Percentiles rank a stretch among this genome's conserved stretches.
Evolutionary conservation across 177 flowering plant species (phyloP).

Genomic region (Vitis hybrid): DNA sequence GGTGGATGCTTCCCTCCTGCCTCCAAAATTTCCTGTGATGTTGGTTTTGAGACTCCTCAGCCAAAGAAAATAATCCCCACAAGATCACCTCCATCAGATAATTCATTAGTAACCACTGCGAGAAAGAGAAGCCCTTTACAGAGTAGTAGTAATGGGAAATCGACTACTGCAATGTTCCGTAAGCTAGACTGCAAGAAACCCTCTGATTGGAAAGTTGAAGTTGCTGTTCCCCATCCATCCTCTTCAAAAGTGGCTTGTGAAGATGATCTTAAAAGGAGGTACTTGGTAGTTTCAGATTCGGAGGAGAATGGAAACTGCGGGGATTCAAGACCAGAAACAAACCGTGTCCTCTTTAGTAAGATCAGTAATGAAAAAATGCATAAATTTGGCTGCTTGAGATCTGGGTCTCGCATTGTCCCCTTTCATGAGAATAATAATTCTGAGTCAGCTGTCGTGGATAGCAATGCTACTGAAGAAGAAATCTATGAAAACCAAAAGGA

Average conservation of each 20-base stretch:
- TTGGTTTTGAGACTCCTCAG: slow-evolving; percentile 27
- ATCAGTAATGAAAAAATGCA: slow-evolving; percentile 20
- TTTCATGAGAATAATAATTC: slow-evolving; percentile 20
- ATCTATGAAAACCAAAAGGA: slow-evolving; percentile 24
- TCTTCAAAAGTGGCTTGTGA: slow-evolving; percentile 9
- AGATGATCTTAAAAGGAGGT: slow-evolving; percentile 11
- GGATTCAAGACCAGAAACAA: slow-evolving; percentile 18
- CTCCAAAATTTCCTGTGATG: slow-evolving; percentile 22
- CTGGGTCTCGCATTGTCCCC: slow-evolving; percentile 45
- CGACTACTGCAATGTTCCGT: slow-evolving; percentile 2
- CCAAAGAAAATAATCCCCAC: slow-evolving; percentile 31
- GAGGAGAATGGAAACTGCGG: slow-evolving; percentile 7
- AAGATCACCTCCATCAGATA: slow-evolving; percentile 37
- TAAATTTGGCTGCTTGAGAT: slow-evolving; percentile 26
- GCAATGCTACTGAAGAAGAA: slow-evolving; percentile 15
- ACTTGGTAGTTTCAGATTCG: slow-evolving; percentile 5
- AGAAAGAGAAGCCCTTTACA: slow-evolving; percentile 13
- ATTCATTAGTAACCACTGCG: slow-evolving; percentile 12
- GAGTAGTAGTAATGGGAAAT: slow-evolving; percentile 16
- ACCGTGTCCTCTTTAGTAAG: slow-evolving; percentile 18
- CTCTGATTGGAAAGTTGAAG: slow-evolving; percentile 26
- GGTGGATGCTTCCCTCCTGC: slow-evolving; percentile 24
- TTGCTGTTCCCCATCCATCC: slow-evolving; percentile 12
- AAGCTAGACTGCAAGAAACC: slow-evolving; percentile 16
- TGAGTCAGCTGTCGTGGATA: slow-evolving; percentile 9